phyloP scores from a whole-genome alignment of 2,329 filamentous ascomycete species.

The Leptographium radiaticola region DNA sequence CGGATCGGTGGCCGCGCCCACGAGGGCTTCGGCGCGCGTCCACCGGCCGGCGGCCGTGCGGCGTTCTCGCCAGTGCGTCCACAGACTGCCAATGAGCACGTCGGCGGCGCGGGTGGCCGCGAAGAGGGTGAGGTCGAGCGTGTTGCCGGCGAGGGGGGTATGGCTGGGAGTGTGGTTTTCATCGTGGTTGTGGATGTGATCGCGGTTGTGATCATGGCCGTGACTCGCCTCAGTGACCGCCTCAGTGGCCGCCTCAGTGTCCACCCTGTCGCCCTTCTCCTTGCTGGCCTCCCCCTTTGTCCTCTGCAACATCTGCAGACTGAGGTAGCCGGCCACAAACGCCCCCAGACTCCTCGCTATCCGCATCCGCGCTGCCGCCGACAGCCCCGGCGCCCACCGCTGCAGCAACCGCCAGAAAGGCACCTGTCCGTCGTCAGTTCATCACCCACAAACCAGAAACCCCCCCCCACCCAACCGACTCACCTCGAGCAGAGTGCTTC shows the following conservation, averaged over 20 bases:
- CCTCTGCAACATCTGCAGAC: constrained; percentile 40
- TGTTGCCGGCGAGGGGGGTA: constrained; percentile 45
- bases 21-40: constrained; percentile 29
- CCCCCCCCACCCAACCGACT: too few species aligned
- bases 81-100: constrained; percentile 52
- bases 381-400: constrained; percentile 13
- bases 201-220: not conserved
- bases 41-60: constrained; percentile 31
- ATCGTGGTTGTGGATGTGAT: not conserved
- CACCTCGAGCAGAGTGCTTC: constrained; percentile 48
- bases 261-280: not conserved
- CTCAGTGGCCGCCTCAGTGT: not conserved
- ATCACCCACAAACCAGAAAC: too few species aligned
- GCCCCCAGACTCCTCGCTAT: constrained; percentile 43
- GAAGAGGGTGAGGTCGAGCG: constrained; percentile 74
- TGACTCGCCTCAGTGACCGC: too few species aligned
- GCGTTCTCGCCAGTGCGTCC: constrained; percentile 37
- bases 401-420: constrained; percentile 18
- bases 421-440: constrained; percentile 9
- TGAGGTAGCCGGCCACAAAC: constrained; percentile 45
- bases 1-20: constrained; percentile 45
- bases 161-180: not conserved
- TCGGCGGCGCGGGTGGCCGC: constrained; percentile 60
- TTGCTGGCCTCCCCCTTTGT: not conserved
- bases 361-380: constrained; percentile 23